Conservation (phyloP, 371 early-diverging fungal genomes). For the Actinomortierella ambigua region DNA sequence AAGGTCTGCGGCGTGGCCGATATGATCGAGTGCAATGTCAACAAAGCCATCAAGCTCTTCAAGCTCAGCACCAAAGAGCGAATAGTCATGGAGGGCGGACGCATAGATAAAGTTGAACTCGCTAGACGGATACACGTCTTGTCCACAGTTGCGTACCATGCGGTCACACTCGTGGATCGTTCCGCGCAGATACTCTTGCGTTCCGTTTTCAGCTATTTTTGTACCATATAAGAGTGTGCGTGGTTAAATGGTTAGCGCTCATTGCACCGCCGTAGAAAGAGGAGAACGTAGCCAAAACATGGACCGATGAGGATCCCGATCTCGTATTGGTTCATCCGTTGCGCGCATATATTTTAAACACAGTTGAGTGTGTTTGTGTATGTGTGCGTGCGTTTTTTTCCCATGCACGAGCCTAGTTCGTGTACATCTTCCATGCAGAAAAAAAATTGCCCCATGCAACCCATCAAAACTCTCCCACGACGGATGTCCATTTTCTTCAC, state of each 20-base stretch:
- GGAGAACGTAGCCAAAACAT: background rate
- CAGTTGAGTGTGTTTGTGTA: background rate
- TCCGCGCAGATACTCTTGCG: constrained; percentile 54
- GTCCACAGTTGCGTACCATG: constrained; percentile 60
- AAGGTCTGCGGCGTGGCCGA: constrained; percentile 28
- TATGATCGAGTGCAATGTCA: constrained; percentile 29
- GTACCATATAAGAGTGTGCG: too few relatives aligned
- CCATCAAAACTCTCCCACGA: too few relatives aligned
- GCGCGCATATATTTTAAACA: too few relatives aligned
- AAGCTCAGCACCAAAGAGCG: constrained; percentile 31
- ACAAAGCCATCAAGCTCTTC: constrained; percentile 34
- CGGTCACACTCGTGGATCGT: constrained; percentile 68
- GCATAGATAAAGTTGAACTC: constrained; percentile 62
- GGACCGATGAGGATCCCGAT: background rate
- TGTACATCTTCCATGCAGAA: too few relatives aligned
- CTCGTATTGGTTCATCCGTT: background rate
- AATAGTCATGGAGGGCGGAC: constrained; percentile 57
- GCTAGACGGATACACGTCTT: constrained; percentile 46
- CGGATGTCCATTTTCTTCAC: too few relatives aligned
- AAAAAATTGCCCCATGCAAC: too few relatives aligned
- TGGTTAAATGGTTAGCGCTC: too few relatives aligned
- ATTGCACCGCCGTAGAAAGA: background rate
- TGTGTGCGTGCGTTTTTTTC: background rate
- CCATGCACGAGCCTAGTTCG: too few relatives aligned
- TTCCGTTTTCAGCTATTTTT: constrained; percentile 23